phyloP scores from a whole-genome alignment of 164 flowering plant species.

The Vitis vinifera region DNA sequence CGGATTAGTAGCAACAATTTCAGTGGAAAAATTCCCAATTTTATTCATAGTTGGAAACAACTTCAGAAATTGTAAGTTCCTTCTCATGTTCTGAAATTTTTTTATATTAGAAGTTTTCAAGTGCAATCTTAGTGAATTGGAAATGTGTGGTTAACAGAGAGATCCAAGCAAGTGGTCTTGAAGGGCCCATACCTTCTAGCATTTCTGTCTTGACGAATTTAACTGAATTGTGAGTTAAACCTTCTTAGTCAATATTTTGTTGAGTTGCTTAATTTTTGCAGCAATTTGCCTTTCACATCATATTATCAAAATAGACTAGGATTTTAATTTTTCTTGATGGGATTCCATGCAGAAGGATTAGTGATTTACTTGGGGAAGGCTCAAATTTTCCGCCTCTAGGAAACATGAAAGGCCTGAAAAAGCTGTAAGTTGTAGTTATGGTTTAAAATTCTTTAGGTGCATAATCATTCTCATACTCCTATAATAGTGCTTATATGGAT shows the following conservation, averaged over 20 bases:
- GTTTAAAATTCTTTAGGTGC: background rate
- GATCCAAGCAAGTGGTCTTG: conserved; percentile 19
- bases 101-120: too few relatives aligned
- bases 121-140: background rate
- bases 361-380: conserved; percentile 30
- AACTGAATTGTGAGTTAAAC: conserved; percentile 31
- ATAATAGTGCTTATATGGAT: background rate
- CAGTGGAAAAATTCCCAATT: background rate
- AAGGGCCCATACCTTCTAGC: conserved; percentile 23
- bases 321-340: background rate
- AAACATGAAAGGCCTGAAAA: conserved; percentile 21
- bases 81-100: too few relatives aligned
- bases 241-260: background rate
- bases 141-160: conserved; percentile 12
- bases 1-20: too few relatives aligned
- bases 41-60: background rate
- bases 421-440: conserved; percentile 23
- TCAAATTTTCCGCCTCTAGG: conserved; percentile 29
- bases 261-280: background rate
- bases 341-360: conserved; percentile 32
- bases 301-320: background rate
- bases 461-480: background rate
- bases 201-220: conserved; percentile 13
- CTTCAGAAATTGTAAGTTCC: too few relatives aligned
- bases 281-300: too few relatives aligned